These are phyloP conservation scores for Gnomoniopsis smithogilvyi DNA, from an alignment of 2,329 filamentous ascomycete genomes.

Conservation along the genomic window DNA sequence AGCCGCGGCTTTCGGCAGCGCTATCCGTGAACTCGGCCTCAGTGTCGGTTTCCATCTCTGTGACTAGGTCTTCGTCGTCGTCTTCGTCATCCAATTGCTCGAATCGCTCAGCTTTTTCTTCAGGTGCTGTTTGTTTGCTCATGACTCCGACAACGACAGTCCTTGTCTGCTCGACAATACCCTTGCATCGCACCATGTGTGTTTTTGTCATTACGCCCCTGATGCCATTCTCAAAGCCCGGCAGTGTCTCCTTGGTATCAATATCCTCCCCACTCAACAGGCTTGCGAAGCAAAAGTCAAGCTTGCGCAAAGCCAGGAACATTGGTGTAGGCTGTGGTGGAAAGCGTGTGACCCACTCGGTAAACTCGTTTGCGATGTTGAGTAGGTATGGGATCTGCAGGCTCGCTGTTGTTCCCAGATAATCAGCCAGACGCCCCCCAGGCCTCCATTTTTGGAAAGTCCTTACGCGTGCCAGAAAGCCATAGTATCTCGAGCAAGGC, in stretches of 20 bases:
- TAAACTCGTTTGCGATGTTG: slow-evolving; percentile 69
- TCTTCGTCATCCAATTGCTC: slow-evolving; percentile 26
- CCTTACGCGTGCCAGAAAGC: slow-evolving; percentile 81
- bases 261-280: slow-evolving; percentile 66
- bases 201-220: slow-evolving; percentile 68
- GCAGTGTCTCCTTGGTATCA: slow-evolving; percentile 60
- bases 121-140: slow-evolving; percentile 47
- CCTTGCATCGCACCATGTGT: slow-evolving; percentile 85
- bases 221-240: slow-evolving; percentile 64
- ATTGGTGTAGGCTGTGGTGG: slow-evolving; percentile 63
- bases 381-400: slow-evolving; percentile 84
- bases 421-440: background rate
- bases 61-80: slow-evolving; percentile 20
- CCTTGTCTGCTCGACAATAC: slow-evolving; percentile 74
- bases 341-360: slow-evolving; percentile 71
- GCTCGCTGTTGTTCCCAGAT: slow-evolving; percentile 47
- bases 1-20: slow-evolving; percentile 6
- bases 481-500: slow-evolving; percentile 76
- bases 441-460: background rate
- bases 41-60: slow-evolving; percentile 25
- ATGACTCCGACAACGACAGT: slow-evolving; percentile 67
- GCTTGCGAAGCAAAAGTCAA: slow-evolving; percentile 81
- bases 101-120: slow-evolving; percentile 41
- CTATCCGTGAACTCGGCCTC: slow-evolving; percentile 29
- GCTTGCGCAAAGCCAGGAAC: slow-evolving; percentile 69